A percentile compares a stretch with the other conserved stretches of the same genome.
These are phyloP conservation scores for Aureobasidium pullulans DNA, from an alignment of 2,329 filamentous ascomycete species.

Conservation along the genomic window DNA sequence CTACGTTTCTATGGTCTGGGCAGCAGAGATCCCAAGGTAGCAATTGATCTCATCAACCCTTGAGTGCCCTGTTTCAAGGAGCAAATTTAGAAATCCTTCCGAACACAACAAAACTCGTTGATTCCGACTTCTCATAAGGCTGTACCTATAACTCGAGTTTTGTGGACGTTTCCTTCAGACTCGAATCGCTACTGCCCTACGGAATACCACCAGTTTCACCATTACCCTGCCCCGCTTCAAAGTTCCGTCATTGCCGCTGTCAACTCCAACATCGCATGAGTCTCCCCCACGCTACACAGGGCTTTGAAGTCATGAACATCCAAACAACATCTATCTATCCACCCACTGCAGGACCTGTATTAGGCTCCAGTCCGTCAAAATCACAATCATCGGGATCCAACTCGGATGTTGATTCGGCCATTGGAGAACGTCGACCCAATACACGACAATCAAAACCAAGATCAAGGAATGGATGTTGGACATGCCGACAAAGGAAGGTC, in stretches of 20 bases:
- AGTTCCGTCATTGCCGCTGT: neutral
- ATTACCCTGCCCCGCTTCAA: neutral
- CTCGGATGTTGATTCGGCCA: slow-evolving; percentile 7
- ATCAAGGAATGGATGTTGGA: slow-evolving; percentile 10
- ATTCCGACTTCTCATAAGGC: neutral
- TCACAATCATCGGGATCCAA: slow-evolving; percentile 4
- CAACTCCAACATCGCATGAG: neutral
- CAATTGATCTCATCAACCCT: neutral
- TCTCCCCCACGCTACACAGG: neutral
- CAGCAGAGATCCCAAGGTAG: neutral
- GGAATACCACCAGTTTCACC: neutral
- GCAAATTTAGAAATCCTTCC: slow-evolving; percentile 4
- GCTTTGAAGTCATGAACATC: neutral
- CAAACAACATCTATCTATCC: neutral
- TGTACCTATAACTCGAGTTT: neutral
- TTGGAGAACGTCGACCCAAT: slow-evolving; percentile 1
- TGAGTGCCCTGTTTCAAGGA: slow-evolving; percentile 7
- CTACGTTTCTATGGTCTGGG: neutral
- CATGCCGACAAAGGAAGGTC: slow-evolving; percentile 25
- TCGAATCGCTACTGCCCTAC: neutral
- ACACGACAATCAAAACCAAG: slow-evolving; percentile 8
- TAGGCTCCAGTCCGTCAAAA: neutral
- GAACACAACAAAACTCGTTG: neutral
- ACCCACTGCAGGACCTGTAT: neutral
- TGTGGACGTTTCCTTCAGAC: neutral